A percentile compares a stretch with the other conserved stretches of the same genome.
These are phyloP conservation scores for Ophiostoma triangulosporum DNA, from an alignment of 2,329 filamentous ascomycete genomes.

Conservation along the genomic window DNA sequence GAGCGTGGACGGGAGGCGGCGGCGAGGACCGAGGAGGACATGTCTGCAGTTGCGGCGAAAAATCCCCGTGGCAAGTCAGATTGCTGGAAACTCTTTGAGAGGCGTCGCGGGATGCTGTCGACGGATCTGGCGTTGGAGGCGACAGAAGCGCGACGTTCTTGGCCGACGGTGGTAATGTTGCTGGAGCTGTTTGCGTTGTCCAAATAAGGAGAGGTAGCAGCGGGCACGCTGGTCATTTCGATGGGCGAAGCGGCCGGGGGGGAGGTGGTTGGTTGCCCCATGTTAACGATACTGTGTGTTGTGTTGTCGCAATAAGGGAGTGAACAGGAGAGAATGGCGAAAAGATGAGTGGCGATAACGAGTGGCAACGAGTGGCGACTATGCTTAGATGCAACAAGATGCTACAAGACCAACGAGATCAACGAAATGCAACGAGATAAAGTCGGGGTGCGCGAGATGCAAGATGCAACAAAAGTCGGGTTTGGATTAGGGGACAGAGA, in stretches of 20 bases:
- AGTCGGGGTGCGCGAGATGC: no score
- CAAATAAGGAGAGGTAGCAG: neutral
- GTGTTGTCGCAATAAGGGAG: neutral
- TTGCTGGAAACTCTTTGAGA: conserved; percentile 26
- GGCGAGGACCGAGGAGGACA: conserved; percentile 27
- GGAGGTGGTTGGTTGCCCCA: conserved; percentile 9
- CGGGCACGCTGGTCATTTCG: neutral
- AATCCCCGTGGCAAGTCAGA: conserved; percentile 35
- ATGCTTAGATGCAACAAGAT: no score
- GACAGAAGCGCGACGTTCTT: conserved; percentile 12
- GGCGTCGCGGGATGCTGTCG: conserved; percentile 8
- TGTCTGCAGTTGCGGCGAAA: conserved; percentile 31
- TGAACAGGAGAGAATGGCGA: neutral
- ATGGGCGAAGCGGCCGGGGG: conserved; percentile 4
- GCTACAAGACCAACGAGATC: no score
- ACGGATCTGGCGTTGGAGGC: conserved; percentile 8
- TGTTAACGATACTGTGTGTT: neutral
- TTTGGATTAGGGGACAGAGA: no score
- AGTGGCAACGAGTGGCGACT: no score
- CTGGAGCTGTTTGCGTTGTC: neutral
- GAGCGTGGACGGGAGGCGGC: conserved; percentile 6
- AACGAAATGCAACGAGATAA: no score
- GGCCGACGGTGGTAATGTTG: conserved; percentile 1
- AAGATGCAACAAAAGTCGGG: no score
- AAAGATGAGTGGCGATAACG: no score